Conservation (phyloP, 768 basidiomycete genomes). For the Pulveroboletus sp. region DNA sequence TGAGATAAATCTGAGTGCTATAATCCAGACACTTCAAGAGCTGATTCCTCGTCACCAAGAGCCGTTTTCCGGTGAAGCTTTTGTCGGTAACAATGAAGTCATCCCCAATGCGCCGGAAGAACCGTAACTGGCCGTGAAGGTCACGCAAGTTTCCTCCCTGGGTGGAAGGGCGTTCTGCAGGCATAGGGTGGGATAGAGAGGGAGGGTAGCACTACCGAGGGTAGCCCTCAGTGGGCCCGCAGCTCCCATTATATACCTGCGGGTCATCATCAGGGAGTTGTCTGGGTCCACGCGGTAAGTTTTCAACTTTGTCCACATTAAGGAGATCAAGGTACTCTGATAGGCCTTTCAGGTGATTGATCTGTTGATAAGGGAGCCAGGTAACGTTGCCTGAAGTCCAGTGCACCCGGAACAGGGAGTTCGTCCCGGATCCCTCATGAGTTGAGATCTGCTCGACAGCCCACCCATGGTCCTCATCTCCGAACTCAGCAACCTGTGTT, state of each 20-base stretch:
- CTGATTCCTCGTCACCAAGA: too few species aligned
- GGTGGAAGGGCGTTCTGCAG: too few species aligned
- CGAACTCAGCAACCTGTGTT: slow-evolving; percentile 16
- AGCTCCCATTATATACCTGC: neutral
- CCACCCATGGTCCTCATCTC: neutral
- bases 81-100: too few species aligned
- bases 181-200: too few species aligned
- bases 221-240: too few species aligned
- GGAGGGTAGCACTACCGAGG: too few species aligned
- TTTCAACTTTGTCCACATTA: neutral
- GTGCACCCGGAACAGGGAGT: neutral
- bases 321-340: neutral
- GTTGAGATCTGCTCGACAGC: neutral
- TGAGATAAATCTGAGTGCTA: too few species aligned
- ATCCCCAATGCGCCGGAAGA: too few species aligned
- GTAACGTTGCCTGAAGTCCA: neutral
- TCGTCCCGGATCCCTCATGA: neutral
- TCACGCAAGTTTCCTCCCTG: too few species aligned
- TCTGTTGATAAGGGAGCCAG: neutral
- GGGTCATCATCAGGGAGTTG: neutral
- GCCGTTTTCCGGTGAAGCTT: too few species aligned
- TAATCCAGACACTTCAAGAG: too few species aligned
- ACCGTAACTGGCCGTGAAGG: too few species aligned
- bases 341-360: neutral
- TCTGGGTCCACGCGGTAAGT: neutral